Percentiles rank a stretch among this genome's conserved stretches.
Evolutionary conservation across 2,329 filamentous ascomycete genomes (phyloP).

Genomic region (Curvularia spicifera): DNA sequence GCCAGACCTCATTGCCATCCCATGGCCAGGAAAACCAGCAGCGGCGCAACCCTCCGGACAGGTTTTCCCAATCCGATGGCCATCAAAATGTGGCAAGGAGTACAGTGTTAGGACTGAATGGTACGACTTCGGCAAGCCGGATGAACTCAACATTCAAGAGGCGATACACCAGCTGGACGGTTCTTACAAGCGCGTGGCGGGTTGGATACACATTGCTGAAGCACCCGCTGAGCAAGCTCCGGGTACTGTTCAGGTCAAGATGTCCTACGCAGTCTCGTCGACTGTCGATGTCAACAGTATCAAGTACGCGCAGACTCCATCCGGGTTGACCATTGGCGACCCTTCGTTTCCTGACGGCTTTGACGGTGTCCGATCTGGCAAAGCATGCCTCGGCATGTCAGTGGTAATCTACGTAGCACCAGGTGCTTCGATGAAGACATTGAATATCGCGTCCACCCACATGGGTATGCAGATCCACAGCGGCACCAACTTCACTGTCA

Average conservation of each 20-base stretch:
- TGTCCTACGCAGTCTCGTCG: conserved; percentile 48
- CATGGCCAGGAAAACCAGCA: conserved; percentile 26
- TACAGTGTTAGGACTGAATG: conserved; percentile 44
- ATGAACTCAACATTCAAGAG: conserved; percentile 39
- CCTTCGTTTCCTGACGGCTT: conserved; percentile 32
- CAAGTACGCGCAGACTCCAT: conserved; percentile 33
- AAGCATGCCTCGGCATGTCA: conserved; percentile 49
- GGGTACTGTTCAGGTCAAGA: conserved; percentile 45
- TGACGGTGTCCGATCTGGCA: conserved; percentile 30
- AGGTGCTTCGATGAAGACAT: conserved; percentile 41
- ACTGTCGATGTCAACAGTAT: conserved; percentile 42
- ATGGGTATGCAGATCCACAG: conserved; percentile 49
- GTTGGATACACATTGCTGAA: conserved; percentile 49
- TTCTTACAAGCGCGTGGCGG: conserved; percentile 44
- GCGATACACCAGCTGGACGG: conserved; percentile 41
- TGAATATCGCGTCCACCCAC: conserved; percentile 47
- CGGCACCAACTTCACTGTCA: conserved; percentile 42
- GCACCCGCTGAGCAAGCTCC: conserved; percentile 44
- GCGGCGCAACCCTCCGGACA: conserved; percentile 20
- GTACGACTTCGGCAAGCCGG: conserved; percentile 34
- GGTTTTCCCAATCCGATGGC: conserved; percentile 47
- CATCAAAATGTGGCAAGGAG: conserved; percentile 41
- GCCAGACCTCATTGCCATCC: conserved; percentile 19
- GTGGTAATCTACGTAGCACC: conserved; percentile 48
- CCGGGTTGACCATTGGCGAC: conserved; percentile 38